Evolutionary conservation across 257 asterid genomes (phyloP).

Genomic region (Solanum pennellii): DNA sequence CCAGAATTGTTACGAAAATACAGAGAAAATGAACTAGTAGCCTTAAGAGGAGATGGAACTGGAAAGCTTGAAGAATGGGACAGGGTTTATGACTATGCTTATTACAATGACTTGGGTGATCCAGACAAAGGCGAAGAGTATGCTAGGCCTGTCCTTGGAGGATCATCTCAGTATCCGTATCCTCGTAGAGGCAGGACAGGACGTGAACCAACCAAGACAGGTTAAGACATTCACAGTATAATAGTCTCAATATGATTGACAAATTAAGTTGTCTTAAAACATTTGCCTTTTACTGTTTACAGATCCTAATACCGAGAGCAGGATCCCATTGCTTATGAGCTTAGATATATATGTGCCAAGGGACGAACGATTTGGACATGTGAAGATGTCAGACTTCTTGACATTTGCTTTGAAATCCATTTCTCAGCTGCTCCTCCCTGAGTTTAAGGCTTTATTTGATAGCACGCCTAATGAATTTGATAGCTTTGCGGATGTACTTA

Average conservation of each 20-base stretch:
- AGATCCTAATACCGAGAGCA: constrained; percentile 18
- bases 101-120: constrained; percentile 30
- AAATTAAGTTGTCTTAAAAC: neutral
- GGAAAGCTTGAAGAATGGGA: constrained; percentile 33
- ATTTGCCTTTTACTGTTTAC: neutral
- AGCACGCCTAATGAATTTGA: constrained; percentile 16
- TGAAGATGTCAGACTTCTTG: constrained; percentile 18
- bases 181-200: constrained; percentile 14
- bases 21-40: constrained; percentile 20
- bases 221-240: neutral
- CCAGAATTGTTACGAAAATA: constrained; percentile 10
- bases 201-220: neutral
- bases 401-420: constrained; percentile 11
- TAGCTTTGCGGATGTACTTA: constrained; percentile 7
- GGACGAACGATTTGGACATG: constrained; percentile 26
- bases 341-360: constrained; percentile 24
- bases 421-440: constrained; percentile 10
- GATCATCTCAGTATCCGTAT: constrained; percentile 12
- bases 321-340: constrained; percentile 9
- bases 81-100: constrained; percentile 29
- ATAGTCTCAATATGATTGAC: neutral
- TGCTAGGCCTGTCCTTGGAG: constrained; percentile 23
- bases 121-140: constrained; percentile 10
- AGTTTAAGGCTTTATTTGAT: constrained; percentile 4
- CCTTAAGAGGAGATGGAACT: constrained; percentile 23